phyloP scores from a whole-genome alignment of 2,329 filamentous ascomycete genomes.

The Botrytis fragariae region DNA sequence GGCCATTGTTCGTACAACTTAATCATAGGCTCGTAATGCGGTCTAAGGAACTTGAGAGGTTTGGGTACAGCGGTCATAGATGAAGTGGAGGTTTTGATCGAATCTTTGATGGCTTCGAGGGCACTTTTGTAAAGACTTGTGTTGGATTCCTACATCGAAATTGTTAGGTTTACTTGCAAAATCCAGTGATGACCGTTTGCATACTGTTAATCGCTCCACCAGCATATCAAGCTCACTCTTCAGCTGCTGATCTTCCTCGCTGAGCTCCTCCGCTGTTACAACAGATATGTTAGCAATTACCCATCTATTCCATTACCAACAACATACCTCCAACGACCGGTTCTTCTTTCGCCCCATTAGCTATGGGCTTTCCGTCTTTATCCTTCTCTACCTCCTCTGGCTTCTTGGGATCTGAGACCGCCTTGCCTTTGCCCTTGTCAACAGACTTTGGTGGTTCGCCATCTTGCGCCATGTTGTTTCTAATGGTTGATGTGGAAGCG shows the following conservation, averaged over 20 bases:
- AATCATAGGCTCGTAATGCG: slow-evolving; percentile 88
- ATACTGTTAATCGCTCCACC: slow-evolving; percentile 86
- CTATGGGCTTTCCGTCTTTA: slow-evolving; percentile 67
- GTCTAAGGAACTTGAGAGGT: slow-evolving; percentile 94
- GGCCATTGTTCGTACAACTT: slow-evolving; percentile 90
- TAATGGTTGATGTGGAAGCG: slow-evolving; percentile 22
- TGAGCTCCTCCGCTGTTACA: slow-evolving; percentile 75
- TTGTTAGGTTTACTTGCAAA: slow-evolving; percentile 22
- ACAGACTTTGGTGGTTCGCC: slow-evolving; percentile 78
- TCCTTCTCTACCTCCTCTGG: slow-evolving; percentile 56
- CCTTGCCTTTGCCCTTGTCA: slow-evolving; percentile 98
- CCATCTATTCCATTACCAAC: slow-evolving; percentile 23
- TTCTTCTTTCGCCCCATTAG: slow-evolving; percentile 75
- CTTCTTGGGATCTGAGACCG: slow-evolving; percentile 61
- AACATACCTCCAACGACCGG: slow-evolving; percentile 46
- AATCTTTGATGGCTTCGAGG: slow-evolving; percentile 93
- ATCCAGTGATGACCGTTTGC: slow-evolving; percentile 27
- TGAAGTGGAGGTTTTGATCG: slow-evolving; percentile 98
- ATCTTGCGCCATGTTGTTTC: slow-evolving; percentile 81
- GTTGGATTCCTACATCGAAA: slow-evolving; percentile 70
- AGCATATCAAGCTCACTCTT: slow-evolving; percentile 98
- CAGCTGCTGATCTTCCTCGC: slow-evolving; percentile 95
- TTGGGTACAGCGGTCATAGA: slow-evolving; percentile 99
- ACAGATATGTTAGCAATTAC: slow-evolving; percentile 38
- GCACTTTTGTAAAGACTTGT: slow-evolving; percentile 85